A percentile compares a stretch with the other conserved stretches of the same genome.
phyloP scores from a whole-genome alignment of 2,329 filamentous ascomycete genomes.

The Fusarium buxicola region DNA sequence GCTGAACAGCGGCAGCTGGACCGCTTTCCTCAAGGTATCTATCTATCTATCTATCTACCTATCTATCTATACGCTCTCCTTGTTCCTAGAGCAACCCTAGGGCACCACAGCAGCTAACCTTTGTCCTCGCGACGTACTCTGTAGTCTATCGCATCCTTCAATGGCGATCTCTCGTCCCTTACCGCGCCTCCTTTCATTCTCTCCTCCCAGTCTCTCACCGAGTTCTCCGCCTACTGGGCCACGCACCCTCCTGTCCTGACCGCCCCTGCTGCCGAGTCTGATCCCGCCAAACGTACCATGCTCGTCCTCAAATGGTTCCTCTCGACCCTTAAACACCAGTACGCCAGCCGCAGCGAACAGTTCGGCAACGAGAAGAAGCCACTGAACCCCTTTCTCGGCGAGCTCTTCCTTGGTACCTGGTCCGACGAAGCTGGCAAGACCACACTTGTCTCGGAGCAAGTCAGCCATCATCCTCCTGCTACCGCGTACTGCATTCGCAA shows the following conservation, averaged over 20 bases:
- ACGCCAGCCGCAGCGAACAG: conserved; percentile 78
- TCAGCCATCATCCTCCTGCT: conserved; percentile 92
- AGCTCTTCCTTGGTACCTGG: conserved; percentile 95
- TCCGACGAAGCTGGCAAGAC: conserved; percentile 84
- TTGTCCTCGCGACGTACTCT: conserved; percentile 22
- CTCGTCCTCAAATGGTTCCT: conserved; percentile 98
- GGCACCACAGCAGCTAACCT: conserved; percentile 25
- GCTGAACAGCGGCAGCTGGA: conserved; percentile 61
- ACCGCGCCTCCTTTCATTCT: conserved; percentile 87
- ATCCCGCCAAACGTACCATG: conserved; percentile 84
- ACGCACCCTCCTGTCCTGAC: conserved; percentile 83
- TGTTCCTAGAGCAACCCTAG: conserved; percentile 8
- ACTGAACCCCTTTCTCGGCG: conserved; percentile 93
- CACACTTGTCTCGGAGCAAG: conserved; percentile 91
- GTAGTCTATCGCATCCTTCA: conserved; percentile 82
- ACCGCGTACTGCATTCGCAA: conserved; percentile 96
- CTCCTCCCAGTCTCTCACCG: conserved; percentile 80
- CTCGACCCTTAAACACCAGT: conserved; percentile 90
- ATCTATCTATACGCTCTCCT: not conserved
- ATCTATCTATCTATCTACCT: conserved; percentile 4
- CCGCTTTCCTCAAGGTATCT: conserved; percentile 63
- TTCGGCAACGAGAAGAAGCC: conserved; percentile 97
- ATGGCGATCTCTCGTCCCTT: conserved; percentile 82
- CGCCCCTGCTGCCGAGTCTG: conserved; percentile 81
- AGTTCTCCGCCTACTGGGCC: conserved; percentile 86